A percentile compares a stretch with the other conserved stretches of the same genome.
These are phyloP conservation scores for Strigomonas culicis DNA, from an alignment of 208 protist genomes.

Conservation along the genomic window DNA sequence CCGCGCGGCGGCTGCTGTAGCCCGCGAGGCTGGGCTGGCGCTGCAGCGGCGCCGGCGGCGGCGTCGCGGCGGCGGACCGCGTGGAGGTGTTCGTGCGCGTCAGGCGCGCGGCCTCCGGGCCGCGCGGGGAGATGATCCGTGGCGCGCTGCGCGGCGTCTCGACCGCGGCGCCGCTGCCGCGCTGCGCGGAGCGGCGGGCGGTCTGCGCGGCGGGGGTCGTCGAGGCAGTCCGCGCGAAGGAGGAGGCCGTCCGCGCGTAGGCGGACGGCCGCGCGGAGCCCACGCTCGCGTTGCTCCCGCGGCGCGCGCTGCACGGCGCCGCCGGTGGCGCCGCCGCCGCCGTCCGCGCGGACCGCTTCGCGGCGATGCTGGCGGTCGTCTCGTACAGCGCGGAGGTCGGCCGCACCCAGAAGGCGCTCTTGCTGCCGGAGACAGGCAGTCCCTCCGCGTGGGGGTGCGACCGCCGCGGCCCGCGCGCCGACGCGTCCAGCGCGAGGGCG, in stretches of 20 bases:
- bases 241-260: conserved; percentile 2
- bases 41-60: not conserved
- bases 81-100: conserved; percentile 54
- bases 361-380: conserved; percentile 61
- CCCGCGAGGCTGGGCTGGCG: too few relatives aligned
- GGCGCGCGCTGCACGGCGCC: not conserved
- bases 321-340: not conserved
- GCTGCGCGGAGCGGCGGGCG: conserved; percentile 30
- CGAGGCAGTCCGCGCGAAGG: not conserved
- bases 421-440: conserved; percentile 20
- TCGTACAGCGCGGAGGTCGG: conserved; percentile 51
- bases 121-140: too few relatives aligned
- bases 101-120: too few relatives aligned
- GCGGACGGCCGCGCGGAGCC: too few relatives aligned
- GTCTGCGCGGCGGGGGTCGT: not conserved
- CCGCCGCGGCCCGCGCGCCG: not conserved
- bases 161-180: conserved; percentile 57
- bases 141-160: conserved; percentile 63
- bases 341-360: conserved; percentile 27
- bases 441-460: conserved; percentile 8
- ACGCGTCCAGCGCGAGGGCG: not conserved
- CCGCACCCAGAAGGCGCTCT: conserved; percentile 47
- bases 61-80: conserved; percentile 27
- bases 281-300: too few relatives aligned
- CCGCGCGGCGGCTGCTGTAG: not conserved